Conservation (phyloP, 306 rosid species). For the Gleditsia sinensis region DNA sequence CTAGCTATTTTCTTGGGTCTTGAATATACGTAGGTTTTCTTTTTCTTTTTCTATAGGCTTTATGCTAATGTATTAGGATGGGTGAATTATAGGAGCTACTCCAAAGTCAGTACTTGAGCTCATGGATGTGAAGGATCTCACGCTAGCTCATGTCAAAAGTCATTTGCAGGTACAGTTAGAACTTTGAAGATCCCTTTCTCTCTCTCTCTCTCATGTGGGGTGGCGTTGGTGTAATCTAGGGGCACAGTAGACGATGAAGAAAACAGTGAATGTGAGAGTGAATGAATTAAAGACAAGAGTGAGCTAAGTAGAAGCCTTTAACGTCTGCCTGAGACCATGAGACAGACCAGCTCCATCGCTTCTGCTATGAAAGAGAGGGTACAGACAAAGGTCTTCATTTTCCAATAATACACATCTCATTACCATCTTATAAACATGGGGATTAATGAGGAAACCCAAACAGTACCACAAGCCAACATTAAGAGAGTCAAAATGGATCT, state of each 20-base stretch:
- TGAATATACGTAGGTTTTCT: not conserved
- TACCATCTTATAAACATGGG: slow-evolving; percentile 61
- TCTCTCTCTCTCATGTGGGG: slow-evolving; percentile 22
- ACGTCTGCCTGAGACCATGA: too few species aligned
- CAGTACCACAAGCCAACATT: slow-evolving; percentile 22
- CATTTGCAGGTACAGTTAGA: slow-evolving; percentile 74
- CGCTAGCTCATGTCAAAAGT: slow-evolving; percentile 96
- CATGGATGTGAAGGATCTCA: slow-evolving; percentile 97
- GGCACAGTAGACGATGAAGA: slow-evolving; percentile 62
- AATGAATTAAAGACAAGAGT: slow-evolving; percentile 39
- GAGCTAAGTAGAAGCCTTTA: slow-evolving; percentile 40
- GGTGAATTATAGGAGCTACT: slow-evolving; percentile 77
- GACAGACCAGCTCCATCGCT: too few species aligned
- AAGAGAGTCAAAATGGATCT: slow-evolving; percentile 31
- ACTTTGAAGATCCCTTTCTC: not conserved
- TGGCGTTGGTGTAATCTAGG: slow-evolving; percentile 2
- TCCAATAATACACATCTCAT: slow-evolving; percentile 56
- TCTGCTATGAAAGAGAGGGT: slow-evolving; percentile 41
- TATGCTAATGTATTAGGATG: slow-evolving; percentile 31
- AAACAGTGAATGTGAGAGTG: slow-evolving; percentile 44
- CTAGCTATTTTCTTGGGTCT: not conserved
- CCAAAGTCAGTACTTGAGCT: slow-evolving; percentile 97
- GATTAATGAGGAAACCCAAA: slow-evolving; percentile 56
- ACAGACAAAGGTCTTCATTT: slow-evolving; percentile 71
- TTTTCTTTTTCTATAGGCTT: slow-evolving; percentile 17